Base-by-base conservation (phyloP, 768 basidiomycete species). In the Multifurca ochricompacta region DNA sequence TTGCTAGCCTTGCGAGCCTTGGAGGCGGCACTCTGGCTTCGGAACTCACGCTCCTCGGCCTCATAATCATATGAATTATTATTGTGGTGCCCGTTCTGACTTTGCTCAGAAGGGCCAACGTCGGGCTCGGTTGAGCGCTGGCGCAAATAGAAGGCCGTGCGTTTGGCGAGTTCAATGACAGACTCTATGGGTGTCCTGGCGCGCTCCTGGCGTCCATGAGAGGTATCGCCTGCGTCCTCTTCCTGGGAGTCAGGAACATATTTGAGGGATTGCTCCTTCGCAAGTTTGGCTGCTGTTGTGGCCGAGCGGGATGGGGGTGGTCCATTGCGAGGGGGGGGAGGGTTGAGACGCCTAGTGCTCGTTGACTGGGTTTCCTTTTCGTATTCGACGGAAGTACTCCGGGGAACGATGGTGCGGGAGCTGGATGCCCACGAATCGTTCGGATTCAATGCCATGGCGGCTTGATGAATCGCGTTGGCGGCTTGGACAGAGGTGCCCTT, bases 401-500 rank as follows among this genome's bases (percentile, higher is more conserved):
- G 78, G 14, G 85, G 82, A 2, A 87, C 70, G 40, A 68, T 66
- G 37, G 70, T 64, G 51, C 75, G 70, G 14, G 74, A 74, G 65
- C n/a, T 77, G 42, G 77, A 74, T 2, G 85, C 81, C 87, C 85
- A 87, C 1, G 82, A 69, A 48, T 71, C 71, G 66, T 86, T 85
- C 27, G 81, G 79, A 61, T 77, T 80, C 62, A 66, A 69, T 30
- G 71, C 54, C 54, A 65, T 72, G 19, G 78, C 85, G 18, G 90
- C 91, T 67, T 84, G 81, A 60, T 75, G 72, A 64, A 93, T 87
- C 28, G 90, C 91, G 63, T 79, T 78, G 9, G 89, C 91, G 63
- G 91, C 84, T 69, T 89, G 87, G 47, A 92, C 91, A 18, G 88
- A 84, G 41, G 91, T 92, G 69, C 89, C 87, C 63, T 85, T 85